Conservation (phyloP, 2,329 filamentous ascomycete species). For the Epichloe baconii region DNA sequence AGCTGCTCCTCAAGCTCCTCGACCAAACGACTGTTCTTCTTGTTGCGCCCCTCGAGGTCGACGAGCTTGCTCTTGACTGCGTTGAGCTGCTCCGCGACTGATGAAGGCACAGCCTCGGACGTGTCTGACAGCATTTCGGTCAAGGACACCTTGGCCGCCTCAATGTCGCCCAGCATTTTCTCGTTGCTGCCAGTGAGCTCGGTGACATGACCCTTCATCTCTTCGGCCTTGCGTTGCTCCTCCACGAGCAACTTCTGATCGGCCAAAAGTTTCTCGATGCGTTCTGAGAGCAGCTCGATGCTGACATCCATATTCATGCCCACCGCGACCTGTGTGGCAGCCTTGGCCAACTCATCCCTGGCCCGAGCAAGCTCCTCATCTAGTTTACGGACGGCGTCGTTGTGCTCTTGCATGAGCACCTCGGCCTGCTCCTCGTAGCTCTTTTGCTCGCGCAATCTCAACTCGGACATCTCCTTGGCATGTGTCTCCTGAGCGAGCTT, state of each 20-base stretch:
- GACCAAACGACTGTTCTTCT: slow-evolving; percentile 83
- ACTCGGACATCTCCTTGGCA: slow-evolving; percentile 33
- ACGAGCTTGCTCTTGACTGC: slow-evolving; percentile 53
- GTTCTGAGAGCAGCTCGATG: slow-evolving; percentile 52
- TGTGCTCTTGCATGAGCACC: slow-evolving; percentile 46
- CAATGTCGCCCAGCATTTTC: slow-evolving; percentile 47
- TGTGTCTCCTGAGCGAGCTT: slow-evolving; percentile 36
- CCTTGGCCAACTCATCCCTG: slow-evolving; percentile 51
- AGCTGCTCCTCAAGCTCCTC: slow-evolving; percentile 96
- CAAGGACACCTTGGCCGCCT: slow-evolving; percentile 43
- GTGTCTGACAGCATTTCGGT: slow-evolving; percentile 40
- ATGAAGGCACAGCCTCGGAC: slow-evolving; percentile 28
- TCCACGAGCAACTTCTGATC: slow-evolving; percentile 46
- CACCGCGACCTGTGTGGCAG: slow-evolving; percentile 49
- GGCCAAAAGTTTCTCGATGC: slow-evolving; percentile 42
- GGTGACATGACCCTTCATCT: slow-evolving; percentile 41
- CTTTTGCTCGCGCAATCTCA: slow-evolving; percentile 36
- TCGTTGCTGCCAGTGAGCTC: slow-evolving; percentile 47
- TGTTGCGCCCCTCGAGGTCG: slow-evolving; percentile 55
- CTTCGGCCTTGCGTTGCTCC: slow-evolving; percentile 44
- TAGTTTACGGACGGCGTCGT: slow-evolving; percentile 40
- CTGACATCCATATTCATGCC: slow-evolving; percentile 50
- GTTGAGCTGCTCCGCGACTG: slow-evolving; percentile 41
- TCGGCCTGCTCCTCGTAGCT: slow-evolving; percentile 45
- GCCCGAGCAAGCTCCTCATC: slow-evolving; percentile 51